Evolutionary conservation across 768 basidiomycete species (phyloP).

Genomic region (Fibroporia radiculosa): DNA sequence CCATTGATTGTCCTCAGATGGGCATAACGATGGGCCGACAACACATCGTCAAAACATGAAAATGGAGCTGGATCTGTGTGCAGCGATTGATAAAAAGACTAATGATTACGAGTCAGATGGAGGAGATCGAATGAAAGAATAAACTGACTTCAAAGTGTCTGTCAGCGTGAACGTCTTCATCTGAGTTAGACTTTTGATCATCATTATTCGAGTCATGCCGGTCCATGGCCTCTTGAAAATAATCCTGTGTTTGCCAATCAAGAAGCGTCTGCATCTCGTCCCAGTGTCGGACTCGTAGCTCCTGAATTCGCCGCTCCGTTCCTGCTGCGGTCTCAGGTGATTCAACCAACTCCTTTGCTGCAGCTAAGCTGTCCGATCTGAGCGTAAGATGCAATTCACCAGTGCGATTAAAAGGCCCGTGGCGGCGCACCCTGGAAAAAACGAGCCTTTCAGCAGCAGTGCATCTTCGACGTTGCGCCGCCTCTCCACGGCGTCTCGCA

Average conservation of each 20-base stretch:
- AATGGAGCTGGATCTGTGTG: slow-evolving; percentile 1
- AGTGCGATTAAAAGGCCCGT: neutral
- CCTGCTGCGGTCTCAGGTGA: slow-evolving; percentile 9
- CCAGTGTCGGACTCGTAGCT: slow-evolving; percentile 11
- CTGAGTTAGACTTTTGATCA: slow-evolving; percentile 12
- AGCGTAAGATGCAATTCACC: no score
- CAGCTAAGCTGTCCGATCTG: slow-evolving; percentile 17
- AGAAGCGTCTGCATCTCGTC: slow-evolving; percentile 15
- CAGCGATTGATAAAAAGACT: neutral
- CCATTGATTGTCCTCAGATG: slow-evolving; percentile 20
- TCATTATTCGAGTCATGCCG: no score
- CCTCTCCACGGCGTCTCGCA: slow-evolving; percentile 14
- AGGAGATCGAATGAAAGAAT: neutral
- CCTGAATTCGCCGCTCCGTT: slow-evolving; percentile 11
- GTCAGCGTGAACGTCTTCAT: slow-evolving; percentile 6
- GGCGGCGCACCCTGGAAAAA: slow-evolving; percentile 19
- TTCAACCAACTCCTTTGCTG: slow-evolving; percentile 11
- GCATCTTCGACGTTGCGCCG: slow-evolving; percentile 15
- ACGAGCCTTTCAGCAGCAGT: slow-evolving; percentile 18
- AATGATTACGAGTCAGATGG: neutral
- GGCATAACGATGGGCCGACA: slow-evolving; percentile 20
- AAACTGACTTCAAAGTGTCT: neutral
- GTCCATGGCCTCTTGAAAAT: slow-evolving; percentile 14
- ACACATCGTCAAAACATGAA: slow-evolving; percentile 8
- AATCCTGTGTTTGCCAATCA: slow-evolving; percentile 17